phyloP scores from a whole-genome alignment of 2,329 filamentous ascomycete genomes.

The Calonectria henricotiae region DNA sequence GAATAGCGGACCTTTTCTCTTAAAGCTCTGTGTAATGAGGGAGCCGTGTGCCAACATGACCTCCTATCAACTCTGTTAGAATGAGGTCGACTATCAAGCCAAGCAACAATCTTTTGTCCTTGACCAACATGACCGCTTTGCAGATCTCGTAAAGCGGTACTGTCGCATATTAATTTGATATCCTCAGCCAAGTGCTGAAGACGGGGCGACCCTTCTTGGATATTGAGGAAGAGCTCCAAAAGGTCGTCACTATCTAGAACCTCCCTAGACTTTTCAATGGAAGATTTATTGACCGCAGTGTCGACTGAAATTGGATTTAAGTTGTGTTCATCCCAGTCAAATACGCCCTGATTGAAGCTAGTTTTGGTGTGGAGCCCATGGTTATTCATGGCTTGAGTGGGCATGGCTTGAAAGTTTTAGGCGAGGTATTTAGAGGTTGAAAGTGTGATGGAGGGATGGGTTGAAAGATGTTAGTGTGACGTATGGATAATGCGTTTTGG shows the following conservation, averaged over 20 bases:
- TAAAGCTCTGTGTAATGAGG: not conserved
- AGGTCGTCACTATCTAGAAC: not conserved
- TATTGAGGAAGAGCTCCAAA: not conserved
- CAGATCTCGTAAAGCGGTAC: not conserved
- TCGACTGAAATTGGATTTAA: not conserved
- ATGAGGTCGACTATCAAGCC: not conserved
- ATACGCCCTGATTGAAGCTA: not conserved
- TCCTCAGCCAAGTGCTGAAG: not conserved
- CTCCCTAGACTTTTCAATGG: not conserved
- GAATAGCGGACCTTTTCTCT: not conserved
- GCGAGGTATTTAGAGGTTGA: not conserved
- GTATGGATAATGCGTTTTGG: not conserved
- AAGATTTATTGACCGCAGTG: not conserved
- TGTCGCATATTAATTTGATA: not conserved
- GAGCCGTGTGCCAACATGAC: not conserved
- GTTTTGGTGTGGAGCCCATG: not conserved
- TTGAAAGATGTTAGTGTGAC: not conserved
- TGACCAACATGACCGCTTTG: not conserved
- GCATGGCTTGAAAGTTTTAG: not conserved
- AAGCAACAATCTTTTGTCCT: not conserved
- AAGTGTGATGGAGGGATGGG: not conserved
- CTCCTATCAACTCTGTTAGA: not conserved
- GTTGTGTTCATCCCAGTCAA: not conserved
- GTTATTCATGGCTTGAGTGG: not conserved
- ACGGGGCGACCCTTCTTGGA: not conserved